These are phyloP conservation scores for Solanum commersonii DNA, from an alignment of 257 asterid genomes.

Conservation along the genomic window DNA sequence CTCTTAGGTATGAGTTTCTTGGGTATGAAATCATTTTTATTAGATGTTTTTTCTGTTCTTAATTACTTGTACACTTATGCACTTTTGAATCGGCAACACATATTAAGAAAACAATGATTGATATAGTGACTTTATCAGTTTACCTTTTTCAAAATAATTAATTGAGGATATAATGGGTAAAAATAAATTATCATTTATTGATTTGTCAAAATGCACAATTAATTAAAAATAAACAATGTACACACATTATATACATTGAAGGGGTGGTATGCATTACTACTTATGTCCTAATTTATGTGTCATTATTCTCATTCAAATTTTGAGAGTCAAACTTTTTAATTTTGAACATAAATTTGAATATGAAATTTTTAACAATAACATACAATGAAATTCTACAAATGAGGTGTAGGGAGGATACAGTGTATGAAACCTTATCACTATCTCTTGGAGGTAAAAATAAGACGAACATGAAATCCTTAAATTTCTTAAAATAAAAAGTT, in stretches of 20 bases:
- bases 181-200: too few species aligned
- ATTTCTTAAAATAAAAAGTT: neutral
- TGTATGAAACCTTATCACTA: neutral
- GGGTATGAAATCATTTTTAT: too few species aligned
- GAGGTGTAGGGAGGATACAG: neutral
- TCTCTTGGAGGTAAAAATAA: too few species aligned
- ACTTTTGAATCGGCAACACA: too few species aligned
- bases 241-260: neutral
- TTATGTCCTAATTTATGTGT: neutral
- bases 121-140: accelerated
- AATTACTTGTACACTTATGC: accelerated
- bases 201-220: too few species aligned
- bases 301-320: too few species aligned
- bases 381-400: too few species aligned
- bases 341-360: neutral
- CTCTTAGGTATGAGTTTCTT: neutral
- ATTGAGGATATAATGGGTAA: accelerated
- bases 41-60: accelerated
- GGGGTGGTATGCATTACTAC: neutral
- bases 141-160: too few species aligned
- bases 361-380: neutral
- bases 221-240: too few species aligned
- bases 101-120: too few species aligned
- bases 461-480: neutral
- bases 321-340: neutral